Evolutionary conservation across 371 early-diverging fungal genomes (phyloP).

Genomic region (Umbelopsis sp.): DNA sequence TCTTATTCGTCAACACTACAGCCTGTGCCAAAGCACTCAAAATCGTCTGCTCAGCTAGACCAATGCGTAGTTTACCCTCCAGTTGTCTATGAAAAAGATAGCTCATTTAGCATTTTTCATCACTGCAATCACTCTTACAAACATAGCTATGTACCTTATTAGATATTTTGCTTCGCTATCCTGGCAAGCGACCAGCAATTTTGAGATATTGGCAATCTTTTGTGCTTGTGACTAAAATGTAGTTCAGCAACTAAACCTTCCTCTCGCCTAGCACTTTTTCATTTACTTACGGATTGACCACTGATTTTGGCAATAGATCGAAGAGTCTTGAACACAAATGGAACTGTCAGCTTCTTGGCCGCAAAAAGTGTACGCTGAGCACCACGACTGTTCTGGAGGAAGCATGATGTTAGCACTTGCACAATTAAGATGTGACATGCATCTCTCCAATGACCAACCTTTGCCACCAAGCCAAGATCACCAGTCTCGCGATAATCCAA

Average conservation of each 20-base stretch:
- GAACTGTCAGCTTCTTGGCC: constrained; percentile 82
- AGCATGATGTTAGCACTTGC: not conserved
- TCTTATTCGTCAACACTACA: constrained; percentile 55
- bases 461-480: constrained; percentile 93
- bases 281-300: constrained; percentile 69
- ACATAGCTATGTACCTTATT: constrained; percentile 61
- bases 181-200: constrained; percentile 81
- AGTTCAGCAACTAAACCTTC: not conserved
- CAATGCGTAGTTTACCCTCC: constrained; percentile 97
- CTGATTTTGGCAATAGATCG: constrained; percentile 85
- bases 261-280: not conserved
- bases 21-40: constrained; percentile 89
- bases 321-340: constrained; percentile 85
- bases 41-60: constrained; percentile 96
- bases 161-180: constrained; percentile 93
- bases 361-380: constrained; percentile 77
- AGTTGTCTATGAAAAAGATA: constrained; percentile 64
- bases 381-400: constrained; percentile 67
- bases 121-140: not conserved
- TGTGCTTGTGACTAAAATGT: constrained; percentile 65
- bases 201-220: constrained; percentile 86
- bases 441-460: constrained; percentile 43
- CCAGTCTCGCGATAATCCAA: constrained; percentile 78
- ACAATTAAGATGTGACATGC: not conserved
- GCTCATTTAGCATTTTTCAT: not conserved